phyloP scores from a whole-genome alignment of 23 red algal genomes.

The Gracilariopsis chorda region DNA sequence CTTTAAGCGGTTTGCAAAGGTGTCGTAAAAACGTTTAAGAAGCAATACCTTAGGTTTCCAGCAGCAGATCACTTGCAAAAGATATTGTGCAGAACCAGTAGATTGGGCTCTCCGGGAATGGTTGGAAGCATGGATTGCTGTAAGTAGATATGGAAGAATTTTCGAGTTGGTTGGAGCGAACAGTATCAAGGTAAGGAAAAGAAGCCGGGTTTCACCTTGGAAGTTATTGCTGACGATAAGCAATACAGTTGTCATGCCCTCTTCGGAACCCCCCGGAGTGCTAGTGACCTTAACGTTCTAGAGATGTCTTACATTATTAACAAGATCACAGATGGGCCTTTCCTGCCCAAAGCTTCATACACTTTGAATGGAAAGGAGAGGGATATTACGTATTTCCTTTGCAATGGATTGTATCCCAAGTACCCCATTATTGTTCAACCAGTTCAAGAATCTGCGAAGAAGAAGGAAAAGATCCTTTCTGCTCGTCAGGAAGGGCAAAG shows the following conservation, averaged over 20 bases:
- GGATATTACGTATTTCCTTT: constrained; percentile 15
- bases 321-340: background rate
- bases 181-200: constrained; percentile 15
- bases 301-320: background rate
- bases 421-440: background rate
- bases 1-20: too few relatives aligned
- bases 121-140: constrained; percentile 28
- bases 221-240: background rate
- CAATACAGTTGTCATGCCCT: constrained; percentile 1
- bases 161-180: background rate
- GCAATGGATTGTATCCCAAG: constrained; percentile 25
- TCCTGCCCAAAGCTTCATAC: background rate
- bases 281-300: constrained; percentile 10
- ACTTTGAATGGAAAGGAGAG: background rate
- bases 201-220: background rate
- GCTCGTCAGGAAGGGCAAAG: background rate
- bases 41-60: too few relatives aligned
- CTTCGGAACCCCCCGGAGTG: background rate
- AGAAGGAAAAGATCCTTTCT: background rate
- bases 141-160: constrained; percentile 24
- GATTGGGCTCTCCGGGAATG: background rate
- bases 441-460: background rate
- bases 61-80: too few relatives aligned
- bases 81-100: too few relatives aligned
- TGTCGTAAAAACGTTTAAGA: too few relatives aligned